These are phyloP conservation scores for Pythium oligandrum DNA, from an alignment of 352 stramenopile genomes.

Conservation along the genomic window DNA sequence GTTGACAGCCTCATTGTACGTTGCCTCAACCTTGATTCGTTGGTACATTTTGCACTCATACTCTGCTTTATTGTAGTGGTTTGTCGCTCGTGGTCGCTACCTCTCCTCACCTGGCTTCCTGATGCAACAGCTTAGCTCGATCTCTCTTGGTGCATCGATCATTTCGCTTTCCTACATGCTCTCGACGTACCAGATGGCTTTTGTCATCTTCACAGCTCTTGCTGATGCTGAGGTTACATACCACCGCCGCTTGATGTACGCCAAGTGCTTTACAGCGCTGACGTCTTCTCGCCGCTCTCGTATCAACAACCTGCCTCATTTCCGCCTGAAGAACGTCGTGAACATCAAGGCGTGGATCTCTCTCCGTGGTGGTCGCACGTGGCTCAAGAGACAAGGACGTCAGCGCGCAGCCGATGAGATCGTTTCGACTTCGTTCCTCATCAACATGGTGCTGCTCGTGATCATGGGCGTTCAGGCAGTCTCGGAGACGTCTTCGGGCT, in stretches of 20 bases:
- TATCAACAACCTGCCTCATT: conserved; percentile 82
- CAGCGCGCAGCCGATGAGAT: conserved; percentile 87
- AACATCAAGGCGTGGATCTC: conserved; percentile 91
- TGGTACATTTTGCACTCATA: no score
- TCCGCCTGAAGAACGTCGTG: conserved; percentile 87
- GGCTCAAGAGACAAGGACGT: conserved; percentile 80
- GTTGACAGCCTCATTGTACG: conserved; percentile 31
- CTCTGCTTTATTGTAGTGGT: no score
- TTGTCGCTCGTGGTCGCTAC: no score
- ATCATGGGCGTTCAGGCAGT: conserved; percentile 84
- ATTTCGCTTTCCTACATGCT: conserved; percentile 69
- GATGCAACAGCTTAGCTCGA: neutral
- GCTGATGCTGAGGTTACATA: conserved; percentile 84
- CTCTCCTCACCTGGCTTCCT: no score
- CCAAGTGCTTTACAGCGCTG: conserved; percentile 87
- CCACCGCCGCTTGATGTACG: conserved; percentile 82
- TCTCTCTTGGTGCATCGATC: conserved; percentile 32
- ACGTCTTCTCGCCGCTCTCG: conserved; percentile 81
- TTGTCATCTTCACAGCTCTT: conserved; percentile 65
- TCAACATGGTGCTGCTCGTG: conserved; percentile 80
- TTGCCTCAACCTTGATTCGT: neutral
- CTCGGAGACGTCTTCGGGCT: conserved; percentile 35
- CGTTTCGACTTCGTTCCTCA: conserved; percentile 85
- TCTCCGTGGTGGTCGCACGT: conserved; percentile 78
- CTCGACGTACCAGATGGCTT: conserved; percentile 72